Base-by-base conservation (phyloP, 805 yeast species). In the Starmerella davenportii region DNA sequence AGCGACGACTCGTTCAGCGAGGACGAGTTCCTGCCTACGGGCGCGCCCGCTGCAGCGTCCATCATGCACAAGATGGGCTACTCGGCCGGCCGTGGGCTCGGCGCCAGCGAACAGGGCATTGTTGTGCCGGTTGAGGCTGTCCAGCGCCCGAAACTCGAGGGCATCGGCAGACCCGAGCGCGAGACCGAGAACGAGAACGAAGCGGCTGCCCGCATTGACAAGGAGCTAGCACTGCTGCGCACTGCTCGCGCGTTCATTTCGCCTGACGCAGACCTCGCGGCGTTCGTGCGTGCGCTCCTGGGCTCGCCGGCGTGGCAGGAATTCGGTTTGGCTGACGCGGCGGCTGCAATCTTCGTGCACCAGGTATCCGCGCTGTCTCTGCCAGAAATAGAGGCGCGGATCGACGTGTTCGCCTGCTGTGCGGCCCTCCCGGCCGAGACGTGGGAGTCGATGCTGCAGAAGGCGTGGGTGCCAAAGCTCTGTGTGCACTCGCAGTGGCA, bases 1-100 rank as follows among this genome's bases (percentile, higher is more conserved):
- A 16, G 31, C 31, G 31, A 29, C 31, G 18, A n/a, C 31, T 7
- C 9, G 7, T 23, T 23, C 25, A 11, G 25, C 9, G 25, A 23
- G 11, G 25, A 23, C 25, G 25, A 23, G 25, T 23, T 23, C 11
- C 25, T 14, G 30, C 17, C 17, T 14, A 13, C 7, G 5, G 9
- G 30, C 15, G 30, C 19, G 8, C 5, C 8, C 15, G 5, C 13
- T 14, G 32, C 11, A 15, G 93, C 93, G 2, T 58, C 66, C 36
- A 59, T 87, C 37, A 56, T 87, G 60, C 64, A 72, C 43, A 69
- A 73, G 44, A 85, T 87, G 96, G 98, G 98, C 0, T 85, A 80
- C 57, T 66, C 67, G 5, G 69, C 69, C 30, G 96, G 98, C 0
- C 63, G 69, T 50, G 96, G 95, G 1, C 65, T 87, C n/a, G 98